These are phyloP conservation scores for Pseudogymnoascus sp. DNA, from an alignment of 2,329 filamentous ascomycete genomes.

Conservation along the genomic window DNA sequence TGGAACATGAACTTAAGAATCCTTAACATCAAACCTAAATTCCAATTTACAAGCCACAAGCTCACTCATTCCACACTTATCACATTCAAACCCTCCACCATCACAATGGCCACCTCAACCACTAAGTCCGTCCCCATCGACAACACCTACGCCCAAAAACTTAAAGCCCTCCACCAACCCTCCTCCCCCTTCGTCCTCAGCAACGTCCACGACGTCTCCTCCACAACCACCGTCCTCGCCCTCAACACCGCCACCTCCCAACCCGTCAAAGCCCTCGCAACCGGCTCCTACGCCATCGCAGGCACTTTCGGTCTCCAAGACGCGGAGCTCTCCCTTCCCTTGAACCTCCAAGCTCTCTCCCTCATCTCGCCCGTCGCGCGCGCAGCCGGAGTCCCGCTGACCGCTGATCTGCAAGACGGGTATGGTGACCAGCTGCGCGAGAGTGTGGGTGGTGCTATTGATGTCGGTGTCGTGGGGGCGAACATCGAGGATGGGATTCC, in stretches of 20 bases:
- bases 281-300: constrained; percentile 42
- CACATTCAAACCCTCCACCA: not conserved
- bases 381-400: constrained; percentile 40
- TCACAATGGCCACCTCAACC: not conserved
- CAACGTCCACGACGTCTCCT: constrained; percentile 49
- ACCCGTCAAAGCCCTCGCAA: constrained; percentile 16
- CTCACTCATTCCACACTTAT: not conserved
- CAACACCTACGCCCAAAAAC: constrained; percentile 20
- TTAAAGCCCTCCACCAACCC: constrained; percentile 43
- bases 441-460: constrained; percentile 39
- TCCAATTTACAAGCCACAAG: not conserved
- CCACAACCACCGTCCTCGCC: constrained; percentile 39
- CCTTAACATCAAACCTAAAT: not conserved
- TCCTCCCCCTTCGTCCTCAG: constrained; percentile 45
- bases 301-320: constrained; percentile 38
- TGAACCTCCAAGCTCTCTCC: constrained; percentile 43
- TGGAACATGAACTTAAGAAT: not conserved
- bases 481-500: constrained; percentile 48
- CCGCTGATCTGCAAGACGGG: constrained; percentile 54
- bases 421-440: constrained; percentile 43
- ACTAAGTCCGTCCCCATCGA: not conserved
- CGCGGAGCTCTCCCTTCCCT: constrained; percentile 41
- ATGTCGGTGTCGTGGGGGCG: constrained; percentile 46
- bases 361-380: constrained; percentile 38
- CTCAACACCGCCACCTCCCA: constrained; percentile 30